These are phyloP conservation scores for Candida pseudoviswanathii DNA, from an alignment of 1,139 yeast genomes.

Conservation along the genomic window DNA sequence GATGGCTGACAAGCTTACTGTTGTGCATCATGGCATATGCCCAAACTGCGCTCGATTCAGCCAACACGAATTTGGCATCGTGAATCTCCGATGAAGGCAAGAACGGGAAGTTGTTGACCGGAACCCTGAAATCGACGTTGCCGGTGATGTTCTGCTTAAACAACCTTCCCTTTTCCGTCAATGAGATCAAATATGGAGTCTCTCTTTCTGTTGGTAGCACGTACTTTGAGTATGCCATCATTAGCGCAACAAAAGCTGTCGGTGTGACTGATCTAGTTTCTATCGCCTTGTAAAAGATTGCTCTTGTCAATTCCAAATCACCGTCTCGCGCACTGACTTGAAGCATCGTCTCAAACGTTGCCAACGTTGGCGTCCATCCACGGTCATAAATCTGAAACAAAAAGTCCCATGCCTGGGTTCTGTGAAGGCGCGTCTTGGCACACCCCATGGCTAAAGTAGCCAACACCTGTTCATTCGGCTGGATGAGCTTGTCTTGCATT, in stretches of 20 bases:
- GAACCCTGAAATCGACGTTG: conserved; percentile 24
- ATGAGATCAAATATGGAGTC: conserved; percentile 40
- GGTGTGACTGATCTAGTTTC: conserved; percentile 39
- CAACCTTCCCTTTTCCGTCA: conserved; percentile 47
- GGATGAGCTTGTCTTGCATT: conserved; percentile 44
- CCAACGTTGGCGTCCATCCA: conserved; percentile 51
- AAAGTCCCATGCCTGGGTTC: conserved; percentile 73
- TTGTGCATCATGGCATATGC: conserved; percentile 47
- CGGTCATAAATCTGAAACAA: conserved; percentile 64
- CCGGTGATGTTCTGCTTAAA: conserved; percentile 49
- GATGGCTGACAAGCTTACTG: conserved; percentile 44
- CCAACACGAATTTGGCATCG: conserved; percentile 49
- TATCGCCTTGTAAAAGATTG: conserved; percentile 61
- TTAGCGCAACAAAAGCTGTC: conserved; percentile 53
- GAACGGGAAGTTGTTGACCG: conserved; percentile 57
- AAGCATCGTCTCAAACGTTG: conserved; percentile 68
- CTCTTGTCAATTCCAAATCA: conserved; percentile 73
- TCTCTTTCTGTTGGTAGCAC: conserved; percentile 4
- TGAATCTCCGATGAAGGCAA: conserved; percentile 57
- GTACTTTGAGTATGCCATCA: conserved; percentile 57
- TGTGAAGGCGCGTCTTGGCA: conserved; percentile 46
- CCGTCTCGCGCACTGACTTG: conserved; percentile 77
- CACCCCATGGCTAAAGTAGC: conserved; percentile 77
- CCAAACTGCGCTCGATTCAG: conserved; percentile 83
- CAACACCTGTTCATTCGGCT: conserved; percentile 49